Evolutionary conservation across 352 stramenopile species (phyloP).

Genomic region (Elongisporangium prolatum): DNA sequence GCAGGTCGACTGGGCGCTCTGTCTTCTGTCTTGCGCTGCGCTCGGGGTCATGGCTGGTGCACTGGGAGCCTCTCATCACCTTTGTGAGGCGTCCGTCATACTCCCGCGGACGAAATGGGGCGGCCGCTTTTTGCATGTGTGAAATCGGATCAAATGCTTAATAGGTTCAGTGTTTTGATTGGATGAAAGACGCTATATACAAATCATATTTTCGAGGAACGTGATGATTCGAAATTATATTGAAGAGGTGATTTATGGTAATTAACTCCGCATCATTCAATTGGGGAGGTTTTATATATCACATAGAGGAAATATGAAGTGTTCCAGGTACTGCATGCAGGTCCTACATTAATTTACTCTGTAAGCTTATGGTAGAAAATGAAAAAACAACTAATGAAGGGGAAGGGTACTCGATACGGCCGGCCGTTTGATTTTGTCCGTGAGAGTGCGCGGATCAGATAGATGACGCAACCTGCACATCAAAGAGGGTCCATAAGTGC

Average conservation of each 20-base stretch:
- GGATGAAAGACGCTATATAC: too few relatives aligned
- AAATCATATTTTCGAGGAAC: too few relatives aligned
- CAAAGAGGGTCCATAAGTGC: too few relatives aligned
- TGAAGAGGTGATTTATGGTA: not conserved
- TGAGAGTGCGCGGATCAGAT: not conserved
- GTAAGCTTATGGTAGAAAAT: too few relatives aligned
- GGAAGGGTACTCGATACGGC: not conserved
- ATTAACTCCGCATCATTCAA: too few relatives aligned
- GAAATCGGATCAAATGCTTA: not conserved
- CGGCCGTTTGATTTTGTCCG: not conserved
- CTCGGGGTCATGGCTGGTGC: too few relatives aligned
- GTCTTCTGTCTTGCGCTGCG: too few relatives aligned
- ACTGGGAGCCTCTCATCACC: not conserved
- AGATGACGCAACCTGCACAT: too few relatives aligned
- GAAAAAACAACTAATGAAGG: too few relatives aligned
- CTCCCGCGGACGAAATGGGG: not conserved
- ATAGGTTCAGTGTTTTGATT: not conserved
- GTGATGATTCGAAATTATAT: not conserved
- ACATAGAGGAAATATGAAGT: not conserved
- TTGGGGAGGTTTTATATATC: not conserved
- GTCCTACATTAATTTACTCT: too few relatives aligned
- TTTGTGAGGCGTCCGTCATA: not conserved
- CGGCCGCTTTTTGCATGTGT: too few relatives aligned
- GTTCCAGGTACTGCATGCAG: not conserved
- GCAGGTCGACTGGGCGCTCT: too few relatives aligned